Evolutionary conservation across 2,329 filamentous ascomycete species (phyloP).

Genomic region (Erysiphe neolycopersici): DNA sequence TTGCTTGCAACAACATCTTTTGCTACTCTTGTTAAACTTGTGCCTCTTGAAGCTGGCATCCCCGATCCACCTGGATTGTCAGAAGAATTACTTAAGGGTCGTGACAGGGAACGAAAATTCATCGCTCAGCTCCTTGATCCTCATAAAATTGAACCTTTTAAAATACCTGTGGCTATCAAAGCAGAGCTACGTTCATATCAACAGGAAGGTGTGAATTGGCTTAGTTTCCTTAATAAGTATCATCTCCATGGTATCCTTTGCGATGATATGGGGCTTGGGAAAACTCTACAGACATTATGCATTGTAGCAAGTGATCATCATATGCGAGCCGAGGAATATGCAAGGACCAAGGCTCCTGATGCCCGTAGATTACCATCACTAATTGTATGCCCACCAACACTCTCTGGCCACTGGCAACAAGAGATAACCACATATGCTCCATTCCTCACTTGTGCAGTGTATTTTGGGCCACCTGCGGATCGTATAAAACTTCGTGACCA

Average conservation of each 20-base stretch:
- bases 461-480: conserved; percentile 69
- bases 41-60: conserved; percentile 89
- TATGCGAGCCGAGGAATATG: conserved; percentile 69
- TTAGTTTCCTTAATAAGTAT: conserved; percentile 93
- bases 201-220: conserved; percentile 96
- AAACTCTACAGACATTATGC: conserved; percentile 89
- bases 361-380: conserved; percentile 60
- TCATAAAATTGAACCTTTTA: conserved; percentile 85
- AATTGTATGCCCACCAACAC: conserved; percentile 83
- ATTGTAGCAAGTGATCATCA: conserved; percentile 97
- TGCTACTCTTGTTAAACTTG: conserved; percentile 85
- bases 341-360: conserved; percentile 54
- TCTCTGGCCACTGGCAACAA: conserved; percentile 97
- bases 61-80: conserved; percentile 87
- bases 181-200: conserved; percentile 91
- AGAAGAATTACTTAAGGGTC: conserved; percentile 60
- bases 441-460: conserved; percentile 70
- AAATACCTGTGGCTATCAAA: conserved; percentile 90
- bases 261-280: conserved; percentile 96
- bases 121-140: conserved; percentile 89
- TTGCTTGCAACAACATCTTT: conserved; percentile 91
- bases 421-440: conserved; percentile 90
- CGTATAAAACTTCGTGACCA: conserved; percentile 41
- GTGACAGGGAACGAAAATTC: conserved; percentile 86
- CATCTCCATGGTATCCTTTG: conserved; percentile 95